Evolutionary conservation across 2,329 filamentous ascomycete genomes (phyloP), one percentile per base, ranked within the genome.

Genomic region (Allantophomopsis cytisporea): DNA sequence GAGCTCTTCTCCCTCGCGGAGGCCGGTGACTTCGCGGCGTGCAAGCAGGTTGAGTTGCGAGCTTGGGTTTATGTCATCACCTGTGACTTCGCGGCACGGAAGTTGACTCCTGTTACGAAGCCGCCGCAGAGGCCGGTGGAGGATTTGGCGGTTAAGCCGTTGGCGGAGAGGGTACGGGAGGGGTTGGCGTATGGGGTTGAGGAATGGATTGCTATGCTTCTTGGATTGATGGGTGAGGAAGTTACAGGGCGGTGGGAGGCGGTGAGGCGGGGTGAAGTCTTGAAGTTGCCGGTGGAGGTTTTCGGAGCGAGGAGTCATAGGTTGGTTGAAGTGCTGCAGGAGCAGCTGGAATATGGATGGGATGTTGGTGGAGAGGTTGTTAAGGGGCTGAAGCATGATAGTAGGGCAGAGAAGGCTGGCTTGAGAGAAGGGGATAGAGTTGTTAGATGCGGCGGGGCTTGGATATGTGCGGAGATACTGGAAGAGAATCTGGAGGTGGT

Each of bases 301-400:
- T 50, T 46, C 38, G 49, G 47, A 3, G 36, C 38, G 1, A 46
- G 39, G 11, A 45, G 35, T 21, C 44, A 49, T 35, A 35, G 37
- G 12, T 21, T 50, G 17, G 40, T 43, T 31, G 40, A 39, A 35
- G 31, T 46, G 17, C 37, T 48, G 15, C 43, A 50, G 17, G 45
- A 47, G 35, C 12, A 45, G 12, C 35, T 52, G 8, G 49, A 54
- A 21, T 48, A 53, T 37, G 47, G 51, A 2, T 48, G 53, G 36
- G 42, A 49, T 21, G 46, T 53, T 43, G 44, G 49, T 0, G 31
- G 35, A 11, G 45, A 47, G 4, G 11, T 37, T 12, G 45, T 52
- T 6, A 46, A 18, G 33, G 45, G 41, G 2, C 37, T 53, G 11
- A 46, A 45, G 28, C 16, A 33, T 20, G 41, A 45, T 2, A 50